These are phyloP conservation scores for Pythium phragmitis DNA, from an alignment of 352 stramenopile species.

Conservation along the genomic window DNA sequence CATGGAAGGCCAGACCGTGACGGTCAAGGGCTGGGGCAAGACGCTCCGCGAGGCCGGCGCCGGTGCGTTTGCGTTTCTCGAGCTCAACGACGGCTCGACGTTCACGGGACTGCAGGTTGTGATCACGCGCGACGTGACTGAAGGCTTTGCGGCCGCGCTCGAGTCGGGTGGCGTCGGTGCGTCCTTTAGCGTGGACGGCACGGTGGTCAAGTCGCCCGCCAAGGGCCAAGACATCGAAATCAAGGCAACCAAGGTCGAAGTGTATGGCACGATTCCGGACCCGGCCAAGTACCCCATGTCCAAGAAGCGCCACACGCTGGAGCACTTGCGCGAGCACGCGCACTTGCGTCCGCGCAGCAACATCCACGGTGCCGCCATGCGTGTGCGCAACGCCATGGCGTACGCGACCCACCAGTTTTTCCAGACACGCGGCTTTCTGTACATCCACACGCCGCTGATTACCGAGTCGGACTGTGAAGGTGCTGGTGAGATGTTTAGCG, in stretches of 20 bases:
- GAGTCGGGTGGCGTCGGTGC: slow-evolving; percentile 84
- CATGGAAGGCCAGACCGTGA: slow-evolving; percentile 84
- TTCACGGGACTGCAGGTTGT: slow-evolving; percentile 88
- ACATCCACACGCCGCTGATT: slow-evolving; percentile 95
- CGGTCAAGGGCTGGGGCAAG: slow-evolving; percentile 93
- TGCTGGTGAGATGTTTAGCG: slow-evolving; percentile 96
- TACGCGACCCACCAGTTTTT: slow-evolving; percentile 95
- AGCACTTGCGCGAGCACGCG: slow-evolving; percentile 91
- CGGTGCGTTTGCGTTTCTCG: slow-evolving; percentile 92
- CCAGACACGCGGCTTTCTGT: slow-evolving; percentile 91
- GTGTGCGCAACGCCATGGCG: slow-evolving; percentile 92
- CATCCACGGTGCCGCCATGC: slow-evolving; percentile 90
- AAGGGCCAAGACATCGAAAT: slow-evolving; percentile 93
- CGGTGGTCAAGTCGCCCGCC: slow-evolving; percentile 83
- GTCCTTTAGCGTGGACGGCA: slow-evolving; percentile 80
- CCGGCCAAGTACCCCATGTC: slow-evolving; percentile 90
- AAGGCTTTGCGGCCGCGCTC: slow-evolving; percentile 78
- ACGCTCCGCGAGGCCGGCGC: slow-evolving; percentile 89
- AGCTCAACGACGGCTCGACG: slow-evolving; percentile 94
- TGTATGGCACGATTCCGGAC: slow-evolving; percentile 87
- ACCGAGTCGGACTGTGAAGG: slow-evolving; percentile 98
- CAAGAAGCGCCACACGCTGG: slow-evolving; percentile 93
- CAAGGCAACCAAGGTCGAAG: slow-evolving; percentile 81
- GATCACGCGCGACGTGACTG: slow-evolving; percentile 69
- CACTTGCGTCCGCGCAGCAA: slow-evolving; percentile 93